Conservation (phyloP, 345 rosid genomes). For the Trapa bicornis region DNA sequence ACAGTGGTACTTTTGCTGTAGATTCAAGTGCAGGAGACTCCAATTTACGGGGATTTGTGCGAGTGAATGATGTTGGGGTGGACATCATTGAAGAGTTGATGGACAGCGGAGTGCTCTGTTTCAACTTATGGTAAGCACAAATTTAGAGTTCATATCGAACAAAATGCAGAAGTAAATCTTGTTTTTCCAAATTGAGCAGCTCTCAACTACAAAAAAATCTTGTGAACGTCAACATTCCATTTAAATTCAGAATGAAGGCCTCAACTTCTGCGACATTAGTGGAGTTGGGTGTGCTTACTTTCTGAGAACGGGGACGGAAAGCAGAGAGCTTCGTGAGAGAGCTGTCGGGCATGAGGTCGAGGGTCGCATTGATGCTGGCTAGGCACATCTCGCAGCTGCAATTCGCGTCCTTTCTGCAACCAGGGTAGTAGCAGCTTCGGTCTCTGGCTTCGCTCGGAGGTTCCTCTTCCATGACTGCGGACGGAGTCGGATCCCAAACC, state of each 20-base stretch:
- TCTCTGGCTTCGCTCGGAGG: constrained; percentile 21
- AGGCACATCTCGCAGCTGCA: constrained; percentile 76
- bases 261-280: not conserved
- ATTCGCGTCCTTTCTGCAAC: constrained; percentile 76
- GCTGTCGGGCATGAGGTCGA: constrained; percentile 71
- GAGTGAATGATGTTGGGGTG: constrained; percentile 41
- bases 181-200: not conserved
- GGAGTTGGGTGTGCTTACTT: not conserved
- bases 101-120: constrained; percentile 32
- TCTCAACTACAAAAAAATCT: not conserved
- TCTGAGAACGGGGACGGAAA: constrained; percentile 10
- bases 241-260: not conserved
- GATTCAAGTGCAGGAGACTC: constrained; percentile 20
- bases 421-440: constrained; percentile 73
- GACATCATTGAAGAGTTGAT: constrained; percentile 34
- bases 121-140: not conserved
- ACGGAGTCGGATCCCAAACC: constrained; percentile 3
- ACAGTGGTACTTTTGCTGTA: constrained; percentile 8
- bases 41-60: constrained; percentile 7
- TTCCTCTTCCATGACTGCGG: constrained; percentile 21
- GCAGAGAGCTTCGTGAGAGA: constrained; percentile 53
- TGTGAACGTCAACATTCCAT: not conserved
- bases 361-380: constrained; percentile 76
- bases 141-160: not conserved
- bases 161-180: not conserved